Percentiles rank a stretch among this genome's conserved stretches.
Conservation (phyloP, 75 land plant species). For the Sequoiadendron giganteum region DNA sequence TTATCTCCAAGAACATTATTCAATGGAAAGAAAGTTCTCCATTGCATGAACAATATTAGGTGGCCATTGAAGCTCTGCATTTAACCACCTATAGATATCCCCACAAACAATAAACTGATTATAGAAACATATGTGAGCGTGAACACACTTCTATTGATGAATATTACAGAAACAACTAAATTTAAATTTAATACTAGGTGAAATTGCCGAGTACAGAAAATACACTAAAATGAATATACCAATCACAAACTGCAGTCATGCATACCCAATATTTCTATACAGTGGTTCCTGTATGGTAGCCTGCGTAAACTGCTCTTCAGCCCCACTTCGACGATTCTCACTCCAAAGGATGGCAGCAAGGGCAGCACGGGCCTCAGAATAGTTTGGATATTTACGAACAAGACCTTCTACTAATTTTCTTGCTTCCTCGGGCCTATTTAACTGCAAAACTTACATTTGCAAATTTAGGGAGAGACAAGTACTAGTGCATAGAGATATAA, state of each 20-base stretch:
- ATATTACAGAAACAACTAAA: too few species aligned
- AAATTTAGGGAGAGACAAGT: background rate
- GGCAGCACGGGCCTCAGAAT: constrained; percentile 42
- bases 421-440: constrained; percentile 30
- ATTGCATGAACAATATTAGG: constrained; percentile 34
- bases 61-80: constrained; percentile 34
- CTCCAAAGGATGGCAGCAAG: constrained; percentile 41
- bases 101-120: constrained; percentile 8
- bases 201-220: background rate
- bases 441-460: constrained; percentile 13
- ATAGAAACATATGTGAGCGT: background rate
- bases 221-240: background rate
- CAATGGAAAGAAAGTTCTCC: constrained; percentile 34
- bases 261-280: constrained; percentile 25
- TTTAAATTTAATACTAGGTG: background rate
- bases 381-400: constrained; percentile 44
- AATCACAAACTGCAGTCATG: background rate
- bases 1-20: constrained; percentile 6
- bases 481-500: background rate
- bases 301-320: constrained; percentile 35
- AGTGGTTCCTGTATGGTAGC: constrained; percentile 25
- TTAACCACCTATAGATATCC: constrained; percentile 30
- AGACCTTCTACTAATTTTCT: constrained; percentile 44
- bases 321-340: constrained; percentile 20
- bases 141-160: background rate